phyloP scores from a whole-genome alignment of 345 rosid genomes.

The Arabis alpina region DNA sequence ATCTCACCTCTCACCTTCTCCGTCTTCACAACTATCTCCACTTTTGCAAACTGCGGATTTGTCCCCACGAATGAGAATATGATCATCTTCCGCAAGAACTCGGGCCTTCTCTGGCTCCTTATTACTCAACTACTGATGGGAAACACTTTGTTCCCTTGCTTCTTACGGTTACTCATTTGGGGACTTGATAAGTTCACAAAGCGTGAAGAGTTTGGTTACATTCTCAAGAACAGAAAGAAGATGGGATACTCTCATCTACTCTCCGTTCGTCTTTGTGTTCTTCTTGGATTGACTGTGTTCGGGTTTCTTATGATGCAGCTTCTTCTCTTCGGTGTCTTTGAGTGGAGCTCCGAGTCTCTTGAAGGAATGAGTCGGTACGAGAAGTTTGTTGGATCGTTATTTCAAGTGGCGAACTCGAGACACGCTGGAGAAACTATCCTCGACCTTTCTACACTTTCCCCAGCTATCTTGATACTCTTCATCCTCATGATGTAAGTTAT shows the following conservation, averaged over 20 bases:
- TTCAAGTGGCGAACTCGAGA: slow-evolving; percentile 58
- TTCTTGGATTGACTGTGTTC: slow-evolving; percentile 49
- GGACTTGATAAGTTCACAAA: slow-evolving; percentile 45
- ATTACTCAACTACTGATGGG: slow-evolving; percentile 63
- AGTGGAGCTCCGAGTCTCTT: slow-evolving; percentile 57
- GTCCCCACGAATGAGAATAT: slow-evolving; percentile 80
- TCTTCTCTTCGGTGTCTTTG: slow-evolving; percentile 46
- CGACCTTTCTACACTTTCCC: slow-evolving; percentile 61
- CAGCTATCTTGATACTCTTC: slow-evolving; percentile 61
- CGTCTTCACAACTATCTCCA: slow-evolving; percentile 57
- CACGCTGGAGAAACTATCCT: slow-evolving; percentile 61
- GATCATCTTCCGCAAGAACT: slow-evolving; percentile 55
- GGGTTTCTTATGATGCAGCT: slow-evolving; percentile 52
- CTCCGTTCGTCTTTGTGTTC: slow-evolving; percentile 31
- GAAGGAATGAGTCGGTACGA: slow-evolving; percentile 46
- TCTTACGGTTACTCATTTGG: slow-evolving; percentile 49
- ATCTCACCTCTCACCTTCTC: slow-evolving; percentile 53
- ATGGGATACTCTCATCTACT: slow-evolving; percentile 56
- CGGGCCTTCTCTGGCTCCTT: slow-evolving; percentile 57
- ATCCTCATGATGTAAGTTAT: slow-evolving; percentile 69
- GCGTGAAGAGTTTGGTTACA: slow-evolving; percentile 41
- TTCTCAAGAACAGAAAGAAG: slow-evolving; percentile 47
- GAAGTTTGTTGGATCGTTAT: slow-evolving; percentile 53
- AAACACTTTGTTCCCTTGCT: slow-evolving; percentile 58
- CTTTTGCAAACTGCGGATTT: slow-evolving; percentile 67